phyloP scores from a whole-genome alignment of 1,284 basidiomycete species.

The Porogramme epimiltina region DNA sequence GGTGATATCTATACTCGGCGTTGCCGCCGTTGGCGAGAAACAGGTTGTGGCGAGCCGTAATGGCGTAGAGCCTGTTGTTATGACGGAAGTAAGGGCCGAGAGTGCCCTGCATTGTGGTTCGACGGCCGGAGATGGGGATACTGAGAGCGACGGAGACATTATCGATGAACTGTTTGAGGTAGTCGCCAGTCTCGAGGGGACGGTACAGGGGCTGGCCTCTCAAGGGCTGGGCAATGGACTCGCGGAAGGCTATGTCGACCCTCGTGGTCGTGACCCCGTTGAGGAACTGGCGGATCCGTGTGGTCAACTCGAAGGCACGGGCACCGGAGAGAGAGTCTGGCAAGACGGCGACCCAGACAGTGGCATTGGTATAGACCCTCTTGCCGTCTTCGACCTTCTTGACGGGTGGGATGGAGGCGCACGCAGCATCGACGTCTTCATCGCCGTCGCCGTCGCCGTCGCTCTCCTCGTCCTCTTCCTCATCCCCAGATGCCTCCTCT shows the following conservation, averaged over 20 bases:
- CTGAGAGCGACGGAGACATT: constrained; percentile 26
- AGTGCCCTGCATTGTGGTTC: constrained; percentile 30
- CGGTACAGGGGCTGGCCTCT: constrained; percentile 27
- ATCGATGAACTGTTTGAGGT: constrained; percentile 32
- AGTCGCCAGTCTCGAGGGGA: constrained; percentile 19
- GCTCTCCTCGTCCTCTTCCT: constrained; percentile 18
- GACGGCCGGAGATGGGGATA: constrained; percentile 26
- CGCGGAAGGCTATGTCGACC: constrained; percentile 33
- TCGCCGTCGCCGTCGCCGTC: constrained; percentile 8
- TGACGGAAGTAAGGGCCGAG: constrained; percentile 26
- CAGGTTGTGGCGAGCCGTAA: constrained; percentile 28
- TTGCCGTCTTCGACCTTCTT: constrained; percentile 25
- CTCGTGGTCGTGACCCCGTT: constrained; percentile 25
- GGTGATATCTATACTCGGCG: constrained; percentile 21
- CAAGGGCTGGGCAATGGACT: constrained; percentile 20
- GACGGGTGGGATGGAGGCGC: constrained; percentile 21
- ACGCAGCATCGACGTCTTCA: constrained; percentile 1
- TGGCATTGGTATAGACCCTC: constrained; percentile 27
- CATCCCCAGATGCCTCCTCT: constrained; percentile 5
- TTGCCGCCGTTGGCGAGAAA: constrained; percentile 26
- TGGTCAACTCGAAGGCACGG: constrained; percentile 31
- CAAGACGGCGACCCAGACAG: constrained; percentile 43
- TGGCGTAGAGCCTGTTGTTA: constrained; percentile 26
- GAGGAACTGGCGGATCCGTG: constrained; percentile 32
- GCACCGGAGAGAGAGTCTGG: constrained; percentile 35